These are phyloP conservation scores for Termitomyces sp. DNA, from an alignment of 768 basidiomycete genomes.

Conservation along the genomic window DNA sequence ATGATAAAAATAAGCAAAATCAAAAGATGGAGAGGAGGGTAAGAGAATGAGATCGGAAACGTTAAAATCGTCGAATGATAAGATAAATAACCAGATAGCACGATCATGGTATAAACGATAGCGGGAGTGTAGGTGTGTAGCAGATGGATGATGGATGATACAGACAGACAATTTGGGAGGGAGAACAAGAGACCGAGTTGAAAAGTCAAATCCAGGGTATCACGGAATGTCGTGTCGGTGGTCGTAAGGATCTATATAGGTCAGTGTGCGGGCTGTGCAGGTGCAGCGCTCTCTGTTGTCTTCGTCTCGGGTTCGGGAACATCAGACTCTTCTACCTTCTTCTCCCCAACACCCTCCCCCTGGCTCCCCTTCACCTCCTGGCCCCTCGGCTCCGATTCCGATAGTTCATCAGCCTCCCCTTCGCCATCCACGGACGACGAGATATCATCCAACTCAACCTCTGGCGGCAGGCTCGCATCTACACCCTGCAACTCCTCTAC, in stretches of 20 bases:
- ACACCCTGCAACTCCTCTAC: slow-evolving; percentile 31
- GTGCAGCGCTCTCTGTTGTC: not conserved
- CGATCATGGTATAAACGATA: slow-evolving; percentile 11
- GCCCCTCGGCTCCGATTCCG: not conserved
- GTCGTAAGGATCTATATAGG: not conserved
- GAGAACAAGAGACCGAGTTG: slow-evolving; percentile 2
- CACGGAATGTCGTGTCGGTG: slow-evolving; percentile 6
- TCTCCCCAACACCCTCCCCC: not conserved
- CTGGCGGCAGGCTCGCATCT: slow-evolving; percentile 19
- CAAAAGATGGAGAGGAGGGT: not conserved
- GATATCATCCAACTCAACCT: slow-evolving; percentile 9
- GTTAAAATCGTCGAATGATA: not conserved
- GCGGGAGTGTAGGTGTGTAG: slow-evolving; percentile 2
- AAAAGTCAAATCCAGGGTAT: slow-evolving; percentile 13
- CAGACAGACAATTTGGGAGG: slow-evolving; percentile 3
- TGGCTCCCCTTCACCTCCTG: not conserved
- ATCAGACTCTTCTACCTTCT: not conserved
- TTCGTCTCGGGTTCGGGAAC: not conserved
- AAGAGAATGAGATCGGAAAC: not conserved
- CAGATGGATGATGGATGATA: slow-evolving; percentile 10
- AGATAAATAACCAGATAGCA: slow-evolving; percentile 1
- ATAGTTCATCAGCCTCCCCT: not conserved
- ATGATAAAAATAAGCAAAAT: slow-evolving; percentile 11
- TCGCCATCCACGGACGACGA: slow-evolving; percentile 9
- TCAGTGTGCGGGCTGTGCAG: slow-evolving; percentile 2